These are phyloP conservation scores for Aspergillus avenaceus DNA, from an alignment of 495 filamentous ascomycete genomes.

Conservation along the genomic window DNA sequence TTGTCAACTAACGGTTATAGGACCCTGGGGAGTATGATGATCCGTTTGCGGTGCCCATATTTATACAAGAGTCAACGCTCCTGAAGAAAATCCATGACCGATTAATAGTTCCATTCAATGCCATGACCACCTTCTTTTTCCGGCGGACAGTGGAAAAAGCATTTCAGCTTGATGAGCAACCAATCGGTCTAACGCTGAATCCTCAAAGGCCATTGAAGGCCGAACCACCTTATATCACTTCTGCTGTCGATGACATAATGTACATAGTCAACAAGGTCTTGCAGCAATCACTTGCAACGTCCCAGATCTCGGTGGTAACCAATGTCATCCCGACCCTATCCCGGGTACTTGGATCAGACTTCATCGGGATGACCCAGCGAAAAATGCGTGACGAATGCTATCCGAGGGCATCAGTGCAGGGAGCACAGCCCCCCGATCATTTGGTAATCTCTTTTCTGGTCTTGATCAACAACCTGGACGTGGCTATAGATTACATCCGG, in stretches of 20 bases:
- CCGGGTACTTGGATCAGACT: slow-evolving; percentile 85
- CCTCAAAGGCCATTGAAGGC: slow-evolving; percentile 59
- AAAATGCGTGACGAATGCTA: slow-evolving; percentile 97
- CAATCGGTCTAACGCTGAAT: slow-evolving; percentile 71
- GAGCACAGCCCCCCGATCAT: slow-evolving; percentile 76
- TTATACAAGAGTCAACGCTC: slow-evolving; percentile 71
- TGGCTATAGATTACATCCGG: slow-evolving; percentile 80
- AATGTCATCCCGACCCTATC: slow-evolving; percentile 76
- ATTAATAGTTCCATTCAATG: slow-evolving; percentile 74
- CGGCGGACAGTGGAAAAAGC: slow-evolving; percentile 93
- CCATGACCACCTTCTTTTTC: slow-evolving; percentile 92
- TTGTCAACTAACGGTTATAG: slow-evolving; percentile 20
- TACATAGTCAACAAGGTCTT: slow-evolving; percentile 94
- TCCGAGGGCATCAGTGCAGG: slow-evolving; percentile 68
- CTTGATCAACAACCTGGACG: slow-evolving; percentile 90
- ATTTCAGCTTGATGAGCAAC: slow-evolving; percentile 97
- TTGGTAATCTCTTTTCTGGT: slow-evolving; percentile 82
- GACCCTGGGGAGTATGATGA: slow-evolving; percentile 23
- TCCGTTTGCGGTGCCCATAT: slow-evolving; percentile 52
- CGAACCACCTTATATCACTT: slow-evolving; percentile 87
- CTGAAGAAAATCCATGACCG: slow-evolving; percentile 68
- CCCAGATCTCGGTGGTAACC: slow-evolving; percentile 68
- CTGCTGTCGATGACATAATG: slow-evolving; percentile 97
- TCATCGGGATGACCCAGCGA: slow-evolving; percentile 93
- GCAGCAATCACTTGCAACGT: slow-evolving; percentile 78